Percentiles rank a stretch among this genome's conserved stretches.
These are phyloP conservation scores for Sarocladium brachiariae DNA, from an alignment of 2,329 filamentous ascomycete species.

Conservation along the genomic window DNA sequence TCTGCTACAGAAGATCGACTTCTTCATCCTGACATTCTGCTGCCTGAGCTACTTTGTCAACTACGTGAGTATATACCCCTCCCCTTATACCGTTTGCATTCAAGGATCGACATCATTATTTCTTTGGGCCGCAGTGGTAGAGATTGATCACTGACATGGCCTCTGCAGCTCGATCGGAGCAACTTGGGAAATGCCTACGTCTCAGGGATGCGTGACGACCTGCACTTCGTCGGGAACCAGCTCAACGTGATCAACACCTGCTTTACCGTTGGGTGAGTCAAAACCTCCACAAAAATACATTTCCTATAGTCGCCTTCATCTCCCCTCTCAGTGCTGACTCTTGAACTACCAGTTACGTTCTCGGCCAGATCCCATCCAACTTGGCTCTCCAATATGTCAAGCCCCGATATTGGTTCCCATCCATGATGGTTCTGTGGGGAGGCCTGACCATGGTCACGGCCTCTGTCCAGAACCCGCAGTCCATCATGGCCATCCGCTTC, in stretches of 20 bases:
- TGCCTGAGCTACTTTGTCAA: conserved; percentile 52
- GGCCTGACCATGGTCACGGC: conserved; percentile 51
- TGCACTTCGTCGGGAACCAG: conserved; percentile 29
- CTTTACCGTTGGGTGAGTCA: conserved; percentile 24
- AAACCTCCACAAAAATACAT: too few species aligned
- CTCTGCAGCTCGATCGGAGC: conserved; percentile 13
- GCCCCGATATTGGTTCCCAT: conserved; percentile 57
- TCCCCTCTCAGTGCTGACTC: too few species aligned
- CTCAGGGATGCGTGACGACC: conserved; percentile 31
- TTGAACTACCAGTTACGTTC: conserved; percentile 25
- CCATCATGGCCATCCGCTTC: conserved; percentile 32
- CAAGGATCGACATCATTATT: too few species aligned
- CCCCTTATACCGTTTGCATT: too few species aligned
- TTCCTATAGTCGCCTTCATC: too few species aligned
- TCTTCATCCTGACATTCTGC: conserved; percentile 59
- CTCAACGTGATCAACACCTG: conserved; percentile 30
- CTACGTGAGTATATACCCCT: conserved; percentile 32
- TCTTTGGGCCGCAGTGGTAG: too few species aligned
- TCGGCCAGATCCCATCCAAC: conserved; percentile 57
- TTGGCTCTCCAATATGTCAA: conserved; percentile 56
- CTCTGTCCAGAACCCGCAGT: conserved; percentile 28
- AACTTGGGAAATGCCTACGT: conserved; percentile 31
- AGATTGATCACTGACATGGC: too few species aligned
- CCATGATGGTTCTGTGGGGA: conserved; percentile 59
- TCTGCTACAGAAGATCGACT: conserved; percentile 53